Base-by-base conservation (phyloP, 345 rosid genomes). In the Noccaea bulbosa region DNA sequence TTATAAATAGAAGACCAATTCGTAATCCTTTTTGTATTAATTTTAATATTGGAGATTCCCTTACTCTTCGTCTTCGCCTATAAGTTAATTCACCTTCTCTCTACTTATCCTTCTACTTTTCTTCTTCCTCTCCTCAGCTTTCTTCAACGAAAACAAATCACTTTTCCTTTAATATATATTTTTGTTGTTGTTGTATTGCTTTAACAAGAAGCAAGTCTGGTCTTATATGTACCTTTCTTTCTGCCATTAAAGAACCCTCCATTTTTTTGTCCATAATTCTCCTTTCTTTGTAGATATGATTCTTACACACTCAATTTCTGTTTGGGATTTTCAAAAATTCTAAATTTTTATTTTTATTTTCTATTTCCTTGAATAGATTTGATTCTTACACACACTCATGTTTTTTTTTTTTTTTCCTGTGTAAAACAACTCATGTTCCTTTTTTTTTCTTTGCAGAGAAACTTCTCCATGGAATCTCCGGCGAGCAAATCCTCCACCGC, bases 211-310 rank as follows among this genome's bases (percentile, higher is more conserved):
- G 65, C 70, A 56, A 75, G 79, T 46, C 65, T 68, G 6, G 45
- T 59, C 16, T 62, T 62, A 69, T 69, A 60, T 54, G 71, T 75
- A 75, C 73, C 73, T 75, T 69, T 68, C 69, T 45, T 62, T 74
- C 15, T 74, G 35, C 17, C 52, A 74, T 17, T 34, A 51, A 47
- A 59, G 8, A 58, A 49, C 41, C 71, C 45, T 65, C 22, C 17
- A 20, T 10, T 56, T 38, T 14, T 16, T 48, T 8, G 2, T 32
- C 12, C 35, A 49, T 59, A 2, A 39, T 44, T 65, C 3, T 56
- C 14, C 24, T 41, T 12, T 56, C 1, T 65, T 10, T 48, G 12
- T 22, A 43, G 16, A 30, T 41, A 59, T 59, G 47, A 8, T 56
- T 49, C 60, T 74, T 41, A 65, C 65, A 38, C 52, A 37, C 11